Percentiles rank a stretch among this genome's conserved stretches.
phyloP scores from a whole-genome alignment of 148 eudicot genomes.

The Pouteria glomerata region DNA sequence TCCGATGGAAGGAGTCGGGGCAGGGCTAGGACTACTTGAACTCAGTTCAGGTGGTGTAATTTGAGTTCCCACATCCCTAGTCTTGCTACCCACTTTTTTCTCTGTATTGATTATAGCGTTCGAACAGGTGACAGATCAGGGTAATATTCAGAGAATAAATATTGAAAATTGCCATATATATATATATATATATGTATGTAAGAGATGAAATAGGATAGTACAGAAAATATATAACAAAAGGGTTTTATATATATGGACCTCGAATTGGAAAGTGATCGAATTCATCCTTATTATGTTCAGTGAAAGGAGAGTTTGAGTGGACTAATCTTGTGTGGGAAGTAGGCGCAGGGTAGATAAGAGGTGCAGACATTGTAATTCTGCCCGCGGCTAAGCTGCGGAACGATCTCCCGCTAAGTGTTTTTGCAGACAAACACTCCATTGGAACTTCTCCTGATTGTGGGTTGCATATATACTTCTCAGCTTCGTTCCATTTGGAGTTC shows the following conservation, averaged over 20 bases:
- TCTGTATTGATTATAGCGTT: slow-evolving; percentile 8
- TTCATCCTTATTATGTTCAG: slow-evolving; percentile 16
- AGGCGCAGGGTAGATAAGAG: slow-evolving; percentile 73
- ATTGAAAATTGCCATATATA: background rate
- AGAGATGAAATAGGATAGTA: too few species aligned
- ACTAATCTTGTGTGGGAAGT: slow-evolving; percentile 22
- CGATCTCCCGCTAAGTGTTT: slow-evolving; percentile 71
- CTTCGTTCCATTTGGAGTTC: slow-evolving; percentile 93
- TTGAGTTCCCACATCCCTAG: slow-evolving; percentile 81
- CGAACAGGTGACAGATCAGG: background rate
- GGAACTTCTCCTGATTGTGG: slow-evolving; percentile 93
- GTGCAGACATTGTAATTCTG: slow-evolving; percentile 86
- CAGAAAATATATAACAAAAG: too few species aligned
- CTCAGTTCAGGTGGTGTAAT: slow-evolving; percentile 45
- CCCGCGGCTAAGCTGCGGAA: slow-evolving; percentile 43
- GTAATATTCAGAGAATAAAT: background rate
- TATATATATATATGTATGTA: too few species aligned
- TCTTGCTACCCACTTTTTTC: slow-evolving; percentile 26
- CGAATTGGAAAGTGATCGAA: slow-evolving; percentile 2
- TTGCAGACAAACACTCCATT: slow-evolving; percentile 85
- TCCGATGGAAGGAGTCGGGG: slow-evolving; percentile 56
- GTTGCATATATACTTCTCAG: slow-evolving; percentile 87
- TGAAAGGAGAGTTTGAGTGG: slow-evolving; percentile 18
- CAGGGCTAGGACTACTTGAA: slow-evolving; percentile 48
- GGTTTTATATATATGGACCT: slow-evolving; percentile 22